A percentile compares a stretch with the other conserved stretches of the same genome.
These are phyloP conservation scores for Acorus calamus DNA, from an alignment of 106 monocot species.

Conservation along the genomic window DNA sequence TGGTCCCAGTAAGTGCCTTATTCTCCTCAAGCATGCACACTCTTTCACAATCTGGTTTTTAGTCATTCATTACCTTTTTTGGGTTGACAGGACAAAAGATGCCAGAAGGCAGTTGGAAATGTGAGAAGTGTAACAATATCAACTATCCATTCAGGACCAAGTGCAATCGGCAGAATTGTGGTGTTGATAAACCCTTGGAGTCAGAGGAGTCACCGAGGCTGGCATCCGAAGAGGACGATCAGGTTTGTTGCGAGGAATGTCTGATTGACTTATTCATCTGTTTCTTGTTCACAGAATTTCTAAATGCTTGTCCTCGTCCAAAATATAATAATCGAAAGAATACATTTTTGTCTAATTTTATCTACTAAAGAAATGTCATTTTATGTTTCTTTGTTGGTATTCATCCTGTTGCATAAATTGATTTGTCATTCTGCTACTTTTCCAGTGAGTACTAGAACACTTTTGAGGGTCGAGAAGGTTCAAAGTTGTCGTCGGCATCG, in stretches of 20 bases:
- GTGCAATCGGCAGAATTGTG: constrained; percentile 85
- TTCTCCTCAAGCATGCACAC: no score
- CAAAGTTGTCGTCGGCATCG: constrained; percentile 53
- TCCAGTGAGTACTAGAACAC: constrained; percentile 85
- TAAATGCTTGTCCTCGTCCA: no score
- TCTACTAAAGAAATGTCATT: not conserved
- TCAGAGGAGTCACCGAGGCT: constrained; percentile 22
- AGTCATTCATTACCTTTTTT: not conserved
- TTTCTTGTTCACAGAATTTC: no score
- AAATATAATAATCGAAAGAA: no score
- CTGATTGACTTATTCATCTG: no score
- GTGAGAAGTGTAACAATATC: constrained; percentile 83
- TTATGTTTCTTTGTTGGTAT: constrained; percentile 6
- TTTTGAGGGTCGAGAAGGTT: constrained; percentile 72
- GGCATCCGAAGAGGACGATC: constrained; percentile 53
- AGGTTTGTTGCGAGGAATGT: constrained; percentile 31
- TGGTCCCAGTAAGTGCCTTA: constrained; percentile 59
- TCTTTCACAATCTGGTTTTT: no score
- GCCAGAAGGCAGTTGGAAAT: constrained; percentile 97
- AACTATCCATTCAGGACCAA: constrained; percentile 90
- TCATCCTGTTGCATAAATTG: constrained; percentile 27
- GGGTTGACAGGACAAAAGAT: constrained; percentile 59
- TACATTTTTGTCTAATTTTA: no score
- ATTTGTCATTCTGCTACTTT: constrained; percentile 63
- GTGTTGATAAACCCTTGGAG: constrained; percentile 72